Percentiles rank a stretch among this genome's conserved stretches.
These are phyloP conservation scores for Silene conica DNA, from an alignment of 148 eudicot genomes.

Conservation along the genomic window DNA sequence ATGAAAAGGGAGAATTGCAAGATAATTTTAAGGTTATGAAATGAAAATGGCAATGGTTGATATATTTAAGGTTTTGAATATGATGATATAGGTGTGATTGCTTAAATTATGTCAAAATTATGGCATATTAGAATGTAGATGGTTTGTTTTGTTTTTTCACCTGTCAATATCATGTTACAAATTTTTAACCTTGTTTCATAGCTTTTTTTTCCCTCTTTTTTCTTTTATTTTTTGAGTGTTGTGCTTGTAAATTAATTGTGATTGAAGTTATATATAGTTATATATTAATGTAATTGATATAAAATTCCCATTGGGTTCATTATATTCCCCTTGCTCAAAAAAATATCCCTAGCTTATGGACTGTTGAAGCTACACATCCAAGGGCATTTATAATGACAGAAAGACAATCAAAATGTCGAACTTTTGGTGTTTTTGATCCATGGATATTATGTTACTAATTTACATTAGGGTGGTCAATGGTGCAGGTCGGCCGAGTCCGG, in stretches of 20 bases:
- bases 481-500: too few relatives aligned
- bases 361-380: too few relatives aligned
- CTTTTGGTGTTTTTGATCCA: too few relatives aligned
- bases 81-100: slow-evolving; percentile 8
- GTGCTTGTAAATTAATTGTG: slow-evolving; percentile 22
- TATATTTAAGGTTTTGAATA: slow-evolving; percentile 3
- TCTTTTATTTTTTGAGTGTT: not conserved
- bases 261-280: slow-evolving; percentile 11
- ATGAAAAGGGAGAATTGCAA: slow-evolving; percentile 30
- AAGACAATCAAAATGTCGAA: too few relatives aligned
- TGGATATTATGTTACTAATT: too few relatives aligned
- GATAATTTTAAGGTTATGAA: slow-evolving; percentile 18
- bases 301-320: not conserved
- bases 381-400: too few relatives aligned
- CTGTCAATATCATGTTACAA: slow-evolving; percentile 19
- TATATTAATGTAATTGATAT: slow-evolving; percentile 19
- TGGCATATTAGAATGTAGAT: slow-evolving; percentile 20
- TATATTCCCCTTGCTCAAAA: too few relatives aligned
- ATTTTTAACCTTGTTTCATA: slow-evolving; percentile 8
- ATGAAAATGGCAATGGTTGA: slow-evolving; percentile 15
- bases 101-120: slow-evolving; percentile 6
- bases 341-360: not conserved
- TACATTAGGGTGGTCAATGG: too few relatives aligned
- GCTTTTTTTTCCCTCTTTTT: slow-evolving; percentile 5
- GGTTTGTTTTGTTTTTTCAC: slow-evolving; percentile 20